A percentile compares a stretch with the other conserved stretches of the same genome.
Evolutionary conservation across 225 moss, liverwort and hornwort species (phyloP).

Genomic region (Physcomitrium patens): DNA sequence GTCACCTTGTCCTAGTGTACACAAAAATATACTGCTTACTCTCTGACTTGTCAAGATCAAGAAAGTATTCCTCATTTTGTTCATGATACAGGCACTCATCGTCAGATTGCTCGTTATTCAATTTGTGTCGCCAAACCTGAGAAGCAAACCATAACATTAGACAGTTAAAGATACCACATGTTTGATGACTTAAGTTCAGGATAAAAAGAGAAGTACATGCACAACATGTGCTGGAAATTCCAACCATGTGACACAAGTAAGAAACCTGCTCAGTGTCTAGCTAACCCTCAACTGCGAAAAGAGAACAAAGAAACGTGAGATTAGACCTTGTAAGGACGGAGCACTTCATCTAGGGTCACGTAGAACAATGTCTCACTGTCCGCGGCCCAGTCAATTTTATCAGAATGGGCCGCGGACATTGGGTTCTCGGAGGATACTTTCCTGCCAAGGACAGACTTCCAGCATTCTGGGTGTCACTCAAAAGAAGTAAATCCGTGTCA

Average conservation of each 20-base stretch:
- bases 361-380: constrained; percentile 73
- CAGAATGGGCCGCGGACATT: too few species aligned
- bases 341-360: constrained; percentile 82
- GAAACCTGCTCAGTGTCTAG: constrained; percentile 25
- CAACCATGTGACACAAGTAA: not conserved
- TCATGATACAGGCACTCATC: constrained; percentile 81
- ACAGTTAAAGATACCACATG: not conserved
- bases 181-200: not conserved
- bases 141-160: constrained; percentile 32
- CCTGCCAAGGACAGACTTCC: not conserved
- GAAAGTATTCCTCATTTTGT: constrained; percentile 74
- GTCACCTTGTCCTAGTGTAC: constrained; percentile 75
- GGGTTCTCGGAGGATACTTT: not conserved
- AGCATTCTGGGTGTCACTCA: not conserved
- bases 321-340: constrained; percentile 83
- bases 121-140: constrained; percentile 85
- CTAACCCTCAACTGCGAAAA: constrained; percentile 20
- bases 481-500: too few species aligned
- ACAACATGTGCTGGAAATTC: not conserved
- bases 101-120: constrained; percentile 59
- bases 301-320: constrained; percentile 3
- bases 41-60: constrained; percentile 68
- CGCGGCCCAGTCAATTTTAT: constrained; percentile 71
- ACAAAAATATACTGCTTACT: constrained; percentile 77
- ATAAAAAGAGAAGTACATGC: constrained; percentile 13